Base-by-base conservation (phyloP, 768 basidiomycete species). In the Zangia roseola region DNA sequence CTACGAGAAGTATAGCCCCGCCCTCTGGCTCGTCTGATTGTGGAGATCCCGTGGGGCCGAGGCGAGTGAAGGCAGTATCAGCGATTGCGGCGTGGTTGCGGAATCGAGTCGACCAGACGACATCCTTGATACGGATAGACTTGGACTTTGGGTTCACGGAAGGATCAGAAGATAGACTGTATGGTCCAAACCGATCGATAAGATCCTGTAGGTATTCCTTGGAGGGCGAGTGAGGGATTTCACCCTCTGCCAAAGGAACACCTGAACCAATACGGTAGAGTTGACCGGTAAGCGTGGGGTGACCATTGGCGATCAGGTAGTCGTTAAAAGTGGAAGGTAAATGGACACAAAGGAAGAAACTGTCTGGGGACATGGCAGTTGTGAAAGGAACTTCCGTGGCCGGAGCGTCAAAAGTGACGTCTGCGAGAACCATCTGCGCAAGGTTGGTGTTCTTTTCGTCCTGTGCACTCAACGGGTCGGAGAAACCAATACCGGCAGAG, bases 81-180 rank as follows among this genome's bases (percentile, higher is more conserved):
- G 75, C 77, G 40, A 76, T 66, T 30, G 75, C 74, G 19, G 72
- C 71, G 53, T 71, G 74, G 23, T 71, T 76, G 49, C 73, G 69
- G 68, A 76, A 81, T 35, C 77, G 69, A 10, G 74, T 72, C 14
- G 74, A 65, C 77, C 77, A 80, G 20, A 76, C 17, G 6, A 69
- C 60, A 24, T 75, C 62, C 24, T 64, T 64, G 45, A 80, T 72
- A 24, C 56, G 54, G 5, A 74, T 40, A 2, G 70, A 58, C 25
- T 53, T 64, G 25, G 40, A n/a, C 5, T 50, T 56, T 12, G 70
- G 58, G 46, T 73, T 73, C 13, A 68, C 52, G 16, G 70, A 65
- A 5, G 72, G 57, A 47, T 73, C 67, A 9, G 71, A 71, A 6
- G 71, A 71, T 14, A 76, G 44, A 5, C 28, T 10, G 16, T 53